Percentiles rank a stretch among this genome's conserved stretches.
Conservation (phyloP, 352 stramenopile genomes). For the Phytophthora sojae region DNA sequence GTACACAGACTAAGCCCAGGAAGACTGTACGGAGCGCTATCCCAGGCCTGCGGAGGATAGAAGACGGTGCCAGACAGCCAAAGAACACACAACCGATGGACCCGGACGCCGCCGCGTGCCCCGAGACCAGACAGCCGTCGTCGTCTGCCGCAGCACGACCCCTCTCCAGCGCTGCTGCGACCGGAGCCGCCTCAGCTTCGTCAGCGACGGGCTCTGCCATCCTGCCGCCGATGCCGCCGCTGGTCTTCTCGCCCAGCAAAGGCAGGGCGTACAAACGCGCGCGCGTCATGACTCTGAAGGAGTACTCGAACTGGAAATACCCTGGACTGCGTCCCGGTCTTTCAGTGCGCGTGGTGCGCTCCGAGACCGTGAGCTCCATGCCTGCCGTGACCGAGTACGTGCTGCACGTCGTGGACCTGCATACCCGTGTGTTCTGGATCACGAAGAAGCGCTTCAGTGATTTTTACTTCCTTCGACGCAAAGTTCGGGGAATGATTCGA, state of each 20-base stretch:
- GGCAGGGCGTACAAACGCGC: slow-evolving; percentile 37
- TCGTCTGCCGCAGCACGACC: background rate
- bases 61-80: slow-evolving; percentile 21
- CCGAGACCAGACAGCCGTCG: slow-evolving; percentile 33
- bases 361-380: slow-evolving; percentile 64
- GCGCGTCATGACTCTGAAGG: slow-evolving; percentile 54
- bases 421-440: slow-evolving; percentile 88
- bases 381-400: slow-evolving; percentile 76
- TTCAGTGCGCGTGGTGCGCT: slow-evolving; percentile 74
- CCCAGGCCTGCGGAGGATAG: slow-evolving; percentile 31
- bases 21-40: slow-evolving; percentile 27
- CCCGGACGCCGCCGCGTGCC: slow-evolving; percentile 32
- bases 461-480: slow-evolving; percentile 73
- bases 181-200: slow-evolving; percentile 20
- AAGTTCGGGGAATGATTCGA: slow-evolving; percentile 63
- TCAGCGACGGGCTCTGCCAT: slow-evolving; percentile 30
- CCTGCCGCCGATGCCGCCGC: slow-evolving; percentile 60
- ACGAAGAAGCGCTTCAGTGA: slow-evolving; percentile 84
- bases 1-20: slow-evolving; percentile 25
- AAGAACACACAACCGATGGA: slow-evolving; percentile 28
- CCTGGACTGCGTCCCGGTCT: slow-evolving; percentile 69
- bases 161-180: slow-evolving; percentile 6
- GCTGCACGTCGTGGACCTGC: slow-evolving; percentile 76
- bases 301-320: slow-evolving; percentile 63
- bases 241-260: slow-evolving; percentile 64